Base-by-base conservation (phyloP, 768 basidiomycete genomes). In the Sarcodon sp. region DNA sequence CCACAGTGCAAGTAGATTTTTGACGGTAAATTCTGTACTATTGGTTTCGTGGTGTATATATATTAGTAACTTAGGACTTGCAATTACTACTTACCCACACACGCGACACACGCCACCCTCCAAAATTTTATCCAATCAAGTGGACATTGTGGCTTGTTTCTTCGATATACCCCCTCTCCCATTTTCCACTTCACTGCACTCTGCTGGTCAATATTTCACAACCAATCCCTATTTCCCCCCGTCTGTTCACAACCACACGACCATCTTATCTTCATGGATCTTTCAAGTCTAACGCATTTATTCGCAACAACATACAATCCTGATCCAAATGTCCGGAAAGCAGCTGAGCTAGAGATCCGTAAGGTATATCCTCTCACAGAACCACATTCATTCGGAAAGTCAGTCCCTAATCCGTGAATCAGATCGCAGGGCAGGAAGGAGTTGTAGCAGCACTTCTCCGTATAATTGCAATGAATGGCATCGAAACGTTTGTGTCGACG, bases 261-360 rank as follows among this genome's bases (percentile, higher is more conserved):
- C 53, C 47, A 33, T 34, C 31, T 37, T 47, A 43, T 45, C 16
- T 51, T 59, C 51, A 86, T 87, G 85, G 85, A 87, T 63, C 69
- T 85, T 44, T 80, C 83, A 61, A 75, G 78, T 11, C 70, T 91
- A 48, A 81, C 84, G 7, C 75, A 77, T 55, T 78, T 91, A 45
- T 90, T 91, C 59, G 73, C 84, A 6, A 80, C 83, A 33, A 88
- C 87, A 6, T 82, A 79, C 65, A 86, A 75, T 58, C 73, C 83
- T 6, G 86, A 94, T 66, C 87, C 89, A 46, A 91, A 91, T 69
- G 76, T 83, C 51, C 81, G 89, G 55, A 87, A 87, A 59, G 69
- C 85, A 35, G 85, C 81, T 41, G 90, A 94, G 64, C 76, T 92
- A 32, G 78, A 92, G 63, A 86, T 94, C 58, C 80, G 87, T 56